Evolutionary conservation across 257 asterid species (phyloP).

Genomic region (Solanum chilense): DNA sequence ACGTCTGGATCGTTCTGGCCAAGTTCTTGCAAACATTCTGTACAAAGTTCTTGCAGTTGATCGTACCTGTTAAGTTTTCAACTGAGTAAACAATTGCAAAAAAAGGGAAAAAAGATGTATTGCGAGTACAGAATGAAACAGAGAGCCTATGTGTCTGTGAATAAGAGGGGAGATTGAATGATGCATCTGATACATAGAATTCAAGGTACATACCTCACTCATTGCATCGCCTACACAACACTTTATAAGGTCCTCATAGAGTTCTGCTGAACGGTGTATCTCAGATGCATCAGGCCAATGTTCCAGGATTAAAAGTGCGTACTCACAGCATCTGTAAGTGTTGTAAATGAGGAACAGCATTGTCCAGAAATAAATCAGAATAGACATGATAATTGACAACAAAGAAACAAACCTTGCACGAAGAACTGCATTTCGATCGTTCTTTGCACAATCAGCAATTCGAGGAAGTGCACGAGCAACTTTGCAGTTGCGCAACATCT

Average conservation of each 20-base stretch:
- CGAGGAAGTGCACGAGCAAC: slow-evolving; percentile 89
- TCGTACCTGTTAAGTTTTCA: slow-evolving; percentile 55
- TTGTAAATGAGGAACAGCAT: slow-evolving; percentile 8
- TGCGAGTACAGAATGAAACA: not conserved
- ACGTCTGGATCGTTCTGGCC: slow-evolving; percentile 98
- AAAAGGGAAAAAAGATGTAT: not conserved
- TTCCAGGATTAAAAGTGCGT: slow-evolving; percentile 88
- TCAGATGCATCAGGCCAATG: slow-evolving; percentile 99
- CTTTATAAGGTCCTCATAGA: slow-evolving; percentile 85
- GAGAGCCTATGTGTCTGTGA: not conserved
- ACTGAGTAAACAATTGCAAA: not conserved
- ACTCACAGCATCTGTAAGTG: slow-evolving; percentile 77
- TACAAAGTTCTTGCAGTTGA: slow-evolving; percentile 93
- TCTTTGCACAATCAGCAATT: slow-evolving; percentile 85
- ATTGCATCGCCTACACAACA: slow-evolving; percentile 97
- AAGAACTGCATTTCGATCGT: slow-evolving; percentile 86
- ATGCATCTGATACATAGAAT: not conserved
- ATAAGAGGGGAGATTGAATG: not conserved
- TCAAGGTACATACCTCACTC: slow-evolving; percentile 68
- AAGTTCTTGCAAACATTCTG: slow-evolving; percentile 94
- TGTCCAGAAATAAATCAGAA: not conserved
- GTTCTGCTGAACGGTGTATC: slow-evolving; percentile 91
- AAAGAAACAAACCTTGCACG: slow-evolving; percentile 70
- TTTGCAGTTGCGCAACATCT: slow-evolving; percentile 98
- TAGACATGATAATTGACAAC: not conserved